Conservation (phyloP, 225 moss, liverwort and hornwort species). For the Sphagnum contortum region DNA sequence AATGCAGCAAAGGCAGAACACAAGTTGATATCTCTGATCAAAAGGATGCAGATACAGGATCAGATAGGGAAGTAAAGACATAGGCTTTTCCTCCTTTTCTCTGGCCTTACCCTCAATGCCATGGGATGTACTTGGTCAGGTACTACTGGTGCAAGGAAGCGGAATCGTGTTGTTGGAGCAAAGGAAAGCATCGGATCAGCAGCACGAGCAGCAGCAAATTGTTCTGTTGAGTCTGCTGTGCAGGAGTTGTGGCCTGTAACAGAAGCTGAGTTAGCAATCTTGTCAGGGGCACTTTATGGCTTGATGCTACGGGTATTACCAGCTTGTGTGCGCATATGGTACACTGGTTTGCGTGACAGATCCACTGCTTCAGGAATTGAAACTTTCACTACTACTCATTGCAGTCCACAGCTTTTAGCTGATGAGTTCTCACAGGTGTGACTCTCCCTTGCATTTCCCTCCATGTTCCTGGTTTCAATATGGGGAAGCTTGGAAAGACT, state of each 20-base stretch:
- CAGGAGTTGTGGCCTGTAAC: conserved; percentile 80
- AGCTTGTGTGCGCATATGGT: conserved; percentile 93
- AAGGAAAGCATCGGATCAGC: conserved; percentile 58
- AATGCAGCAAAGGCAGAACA: too few species aligned
- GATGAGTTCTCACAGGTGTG: conserved; percentile 88
- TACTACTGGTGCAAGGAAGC: conserved; percentile 47
- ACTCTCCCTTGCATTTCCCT: not conserved
- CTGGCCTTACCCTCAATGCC: too few species aligned
- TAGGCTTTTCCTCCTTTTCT: too few species aligned
- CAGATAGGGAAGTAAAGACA: too few species aligned
- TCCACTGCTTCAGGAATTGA: conserved; percentile 71
- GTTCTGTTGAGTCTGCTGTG: conserved; percentile 68
- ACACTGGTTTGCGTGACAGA: conserved; percentile 83
- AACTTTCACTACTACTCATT: conserved; percentile 78
- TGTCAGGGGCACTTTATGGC: conserved; percentile 83
- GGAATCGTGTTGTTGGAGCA: conserved; percentile 23
- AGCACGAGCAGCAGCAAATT: conserved; percentile 55
- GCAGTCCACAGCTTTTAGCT: conserved; percentile 80
- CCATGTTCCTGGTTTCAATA: not conserved
- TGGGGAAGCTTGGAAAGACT: not conserved
- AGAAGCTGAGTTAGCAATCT: conserved; percentile 46
- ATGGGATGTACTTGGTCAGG: conserved; percentile 12
- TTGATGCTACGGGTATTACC: conserved; percentile 77
- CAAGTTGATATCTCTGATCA: too few species aligned
- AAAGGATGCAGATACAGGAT: too few species aligned